Evolutionary conservation across 306 rosid species (phyloP).

Genomic region (Citrullus mucosospermus): DNA sequence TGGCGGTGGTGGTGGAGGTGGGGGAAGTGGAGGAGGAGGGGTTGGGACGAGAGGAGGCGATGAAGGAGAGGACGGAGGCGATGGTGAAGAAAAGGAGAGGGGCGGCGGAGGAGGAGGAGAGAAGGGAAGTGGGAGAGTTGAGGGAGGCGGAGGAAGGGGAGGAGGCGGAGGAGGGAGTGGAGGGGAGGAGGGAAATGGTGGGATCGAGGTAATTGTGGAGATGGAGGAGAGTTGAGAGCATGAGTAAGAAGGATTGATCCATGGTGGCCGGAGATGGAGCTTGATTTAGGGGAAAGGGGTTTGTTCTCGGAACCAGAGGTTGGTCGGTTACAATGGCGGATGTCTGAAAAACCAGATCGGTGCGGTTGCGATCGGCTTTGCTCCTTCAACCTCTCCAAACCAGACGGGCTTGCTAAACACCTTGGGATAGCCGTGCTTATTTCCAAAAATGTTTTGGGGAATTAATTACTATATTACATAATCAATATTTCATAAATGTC

Average conservation of each 20-base stretch:
- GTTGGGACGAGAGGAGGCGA: conserved; percentile 46
- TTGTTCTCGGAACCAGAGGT: not conserved
- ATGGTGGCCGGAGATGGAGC: conserved; percentile 11
- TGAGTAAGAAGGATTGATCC: conserved; percentile 68
- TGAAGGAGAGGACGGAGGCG: conserved; percentile 83
- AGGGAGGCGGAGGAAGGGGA: conserved; percentile 24
- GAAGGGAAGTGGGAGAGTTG: conserved; percentile 41
- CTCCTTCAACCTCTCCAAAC: not conserved
- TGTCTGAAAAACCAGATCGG: not conserved
- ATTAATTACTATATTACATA: too few species aligned
- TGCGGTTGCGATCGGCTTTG: not conserved
- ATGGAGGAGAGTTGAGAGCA: conserved; percentile 81
- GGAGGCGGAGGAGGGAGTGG: conserved; percentile 39
- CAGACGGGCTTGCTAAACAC: too few species aligned
- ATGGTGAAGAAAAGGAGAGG: conserved; percentile 94
- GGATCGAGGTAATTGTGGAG: conserved; percentile 89
- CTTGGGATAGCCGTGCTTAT: too few species aligned
- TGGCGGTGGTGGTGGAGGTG: conserved; percentile 4
- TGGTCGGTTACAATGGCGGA: not conserved
- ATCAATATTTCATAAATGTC: too few species aligned
- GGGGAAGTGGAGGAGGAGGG: conserved; percentile 15
- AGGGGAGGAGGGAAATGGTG: conserved; percentile 49
- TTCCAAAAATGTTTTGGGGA: too few species aligned
- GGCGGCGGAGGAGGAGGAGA: conserved; percentile 72
- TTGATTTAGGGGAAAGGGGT: not conserved